Percentiles rank a stretch among this genome's conserved stretches.
Conservation (phyloP, 176 grass and related monocot genomes). For the Thinopyrum elongatum region DNA sequence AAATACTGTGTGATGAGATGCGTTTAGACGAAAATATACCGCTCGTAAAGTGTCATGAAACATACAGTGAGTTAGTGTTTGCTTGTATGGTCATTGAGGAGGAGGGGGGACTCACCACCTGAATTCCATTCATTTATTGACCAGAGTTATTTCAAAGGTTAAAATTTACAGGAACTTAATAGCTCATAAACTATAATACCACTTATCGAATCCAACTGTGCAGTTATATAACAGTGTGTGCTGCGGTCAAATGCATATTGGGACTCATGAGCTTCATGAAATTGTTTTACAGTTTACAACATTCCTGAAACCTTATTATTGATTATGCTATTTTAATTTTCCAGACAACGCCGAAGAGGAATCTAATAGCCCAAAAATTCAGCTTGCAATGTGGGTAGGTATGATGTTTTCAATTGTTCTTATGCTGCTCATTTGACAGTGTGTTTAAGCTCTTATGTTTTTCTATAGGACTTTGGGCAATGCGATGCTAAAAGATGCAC, state of each 20-base stretch:
- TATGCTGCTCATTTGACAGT: neutral
- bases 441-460: neutral
- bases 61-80: neutral
- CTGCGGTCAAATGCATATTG: neutral
- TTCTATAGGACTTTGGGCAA: conserved; percentile 86
- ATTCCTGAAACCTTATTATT: neutral
- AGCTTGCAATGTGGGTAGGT: conserved; percentile 99
- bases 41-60: neutral
- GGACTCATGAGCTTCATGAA: neutral
- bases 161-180: neutral
- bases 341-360: conserved; percentile 54
- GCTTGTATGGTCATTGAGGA: neutral
- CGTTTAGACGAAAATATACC: neutral
- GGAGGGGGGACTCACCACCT: neutral
- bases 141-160: neutral
- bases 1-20: neutral
- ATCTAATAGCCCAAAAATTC: conserved; percentile 51
- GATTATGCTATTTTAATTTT: conserved; percentile 21
- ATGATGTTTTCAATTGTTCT: neutral
- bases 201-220: neutral
- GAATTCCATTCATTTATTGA: neutral
- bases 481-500: conserved; percentile 93
- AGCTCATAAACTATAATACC: neutral
- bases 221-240: neutral
- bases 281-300: neutral